These are phyloP conservation scores for Colletotrichum orbiculare DNA, from an alignment of 2,329 filamentous ascomycete genomes.

Conservation along the genomic window DNA sequence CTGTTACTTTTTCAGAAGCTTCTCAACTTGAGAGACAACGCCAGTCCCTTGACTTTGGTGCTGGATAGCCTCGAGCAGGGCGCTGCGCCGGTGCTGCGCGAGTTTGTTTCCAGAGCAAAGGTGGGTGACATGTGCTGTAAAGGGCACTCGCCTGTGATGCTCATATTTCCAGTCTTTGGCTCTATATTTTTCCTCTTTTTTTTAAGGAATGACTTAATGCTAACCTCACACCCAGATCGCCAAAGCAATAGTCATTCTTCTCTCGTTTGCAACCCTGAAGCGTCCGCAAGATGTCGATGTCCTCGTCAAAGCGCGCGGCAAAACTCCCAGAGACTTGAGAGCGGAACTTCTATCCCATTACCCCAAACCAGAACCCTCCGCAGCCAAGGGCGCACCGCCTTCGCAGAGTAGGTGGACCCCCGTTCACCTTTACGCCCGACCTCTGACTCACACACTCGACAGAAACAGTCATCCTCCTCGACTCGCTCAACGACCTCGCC, in stretches of 20 bases:
- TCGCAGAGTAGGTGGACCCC: slow-evolving; percentile 54
- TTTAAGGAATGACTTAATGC: too few relatives aligned
- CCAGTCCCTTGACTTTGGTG: slow-evolving; percentile 87
- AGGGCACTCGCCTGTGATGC: background rate
- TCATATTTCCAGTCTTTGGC: background rate
- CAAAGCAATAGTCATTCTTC: slow-evolving; percentile 77
- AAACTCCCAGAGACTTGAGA: slow-evolving; percentile 65
- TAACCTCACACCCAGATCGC: slow-evolving; percentile 56
- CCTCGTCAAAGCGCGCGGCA: slow-evolving; percentile 74
- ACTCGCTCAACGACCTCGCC: slow-evolving; percentile 78
- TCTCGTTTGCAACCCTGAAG: slow-evolving; percentile 81
- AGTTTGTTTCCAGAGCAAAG: slow-evolving; percentile 81
- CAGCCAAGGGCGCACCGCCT: slow-evolving; percentile 47
- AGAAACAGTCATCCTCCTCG: slow-evolving; percentile 83
- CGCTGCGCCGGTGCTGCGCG: slow-evolving; percentile 74
- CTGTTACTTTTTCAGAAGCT: slow-evolving; percentile 85
- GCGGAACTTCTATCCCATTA: slow-evolving; percentile 69
- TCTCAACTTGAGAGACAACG: slow-evolving; percentile 79
- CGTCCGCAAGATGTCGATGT: slow-evolving; percentile 73
- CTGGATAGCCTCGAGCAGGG: slow-evolving; percentile 88
- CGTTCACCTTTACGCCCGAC: background rate
- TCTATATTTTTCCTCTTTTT: background rate
- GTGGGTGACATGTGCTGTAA: slow-evolving; percentile 53
- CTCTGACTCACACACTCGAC: slow-evolving; percentile 28
- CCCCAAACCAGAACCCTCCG: slow-evolving; percentile 50